Conservation (phyloP, 352 stramenopile species). For the Peronospora tabacina region DNA sequence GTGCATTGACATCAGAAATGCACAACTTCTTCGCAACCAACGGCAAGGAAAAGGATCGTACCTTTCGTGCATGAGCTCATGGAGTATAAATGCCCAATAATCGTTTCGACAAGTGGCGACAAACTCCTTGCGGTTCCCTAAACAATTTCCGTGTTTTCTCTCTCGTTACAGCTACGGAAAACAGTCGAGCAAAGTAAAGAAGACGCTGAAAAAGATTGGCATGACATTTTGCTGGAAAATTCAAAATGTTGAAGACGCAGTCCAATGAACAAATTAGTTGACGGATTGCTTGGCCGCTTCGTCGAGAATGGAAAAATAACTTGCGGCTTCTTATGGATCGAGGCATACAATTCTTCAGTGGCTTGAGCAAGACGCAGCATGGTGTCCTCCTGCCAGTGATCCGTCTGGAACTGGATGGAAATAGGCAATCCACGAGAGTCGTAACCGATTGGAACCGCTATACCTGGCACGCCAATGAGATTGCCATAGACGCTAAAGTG, state of each 20-base stretch:
- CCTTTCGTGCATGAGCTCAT: too few species aligned
- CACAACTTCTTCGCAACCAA: too few species aligned
- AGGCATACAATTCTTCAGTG: constrained; percentile 36
- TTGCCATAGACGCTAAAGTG: constrained; percentile 84
- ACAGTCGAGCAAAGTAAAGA: too few species aligned
- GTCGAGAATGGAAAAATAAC: constrained; percentile 65
- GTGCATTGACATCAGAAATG: too few species aligned
- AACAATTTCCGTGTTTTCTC: too few species aligned
- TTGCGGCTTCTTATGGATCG: constrained; percentile 40
- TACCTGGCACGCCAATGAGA: constrained; percentile 75
- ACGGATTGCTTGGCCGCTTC: constrained; percentile 26
- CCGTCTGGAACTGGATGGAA: constrained; percentile 69
- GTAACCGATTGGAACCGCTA: constrained; percentile 69
- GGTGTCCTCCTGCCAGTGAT: constrained; percentile 67
- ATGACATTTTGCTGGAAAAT: background rate
- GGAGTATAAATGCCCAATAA: too few species aligned
- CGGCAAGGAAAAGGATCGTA: too few species aligned
- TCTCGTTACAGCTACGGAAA: too few species aligned
- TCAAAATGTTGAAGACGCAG: constrained; percentile 4
- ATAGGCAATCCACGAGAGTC: constrained; percentile 57
- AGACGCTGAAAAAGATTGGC: too few species aligned
- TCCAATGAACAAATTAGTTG: constrained; percentile 6
- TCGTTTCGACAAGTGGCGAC: too few species aligned
- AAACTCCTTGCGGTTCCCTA: too few species aligned
- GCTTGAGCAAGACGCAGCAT: constrained; percentile 61